Evolutionary conservation across 106 monocot genomes (phyloP).

Genomic region (Platanthera guangdongensis): DNA sequence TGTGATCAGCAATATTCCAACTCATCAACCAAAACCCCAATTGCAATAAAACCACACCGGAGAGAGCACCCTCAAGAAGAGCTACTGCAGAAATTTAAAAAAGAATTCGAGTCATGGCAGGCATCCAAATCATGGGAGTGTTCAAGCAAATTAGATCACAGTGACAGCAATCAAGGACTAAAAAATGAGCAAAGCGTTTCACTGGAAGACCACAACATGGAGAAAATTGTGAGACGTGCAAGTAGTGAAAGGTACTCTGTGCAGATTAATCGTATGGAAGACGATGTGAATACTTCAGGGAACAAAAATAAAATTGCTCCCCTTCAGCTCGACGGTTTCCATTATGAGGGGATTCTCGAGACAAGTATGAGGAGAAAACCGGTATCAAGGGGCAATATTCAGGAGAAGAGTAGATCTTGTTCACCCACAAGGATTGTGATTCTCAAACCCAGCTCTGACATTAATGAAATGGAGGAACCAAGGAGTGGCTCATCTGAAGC

Average conservation of each 20-base stretch:
- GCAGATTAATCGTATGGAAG: background rate
- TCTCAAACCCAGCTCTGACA: constrained; percentile 55
- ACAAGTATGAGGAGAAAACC: constrained; percentile 5
- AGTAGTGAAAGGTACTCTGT: background rate
- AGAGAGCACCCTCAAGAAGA: constrained; percentile 91
- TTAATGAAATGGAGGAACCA: constrained; percentile 36
- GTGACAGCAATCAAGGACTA: background rate
- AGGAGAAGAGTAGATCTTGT: constrained; percentile 7
- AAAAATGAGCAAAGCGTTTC: constrained; percentile 31
- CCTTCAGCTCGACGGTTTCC: background rate
- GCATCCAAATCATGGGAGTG: constrained; percentile 43
- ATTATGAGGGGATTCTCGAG: background rate
- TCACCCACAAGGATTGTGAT: constrained; percentile 73
- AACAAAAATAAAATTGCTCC: constrained; percentile 1
- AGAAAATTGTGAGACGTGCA: constrained; percentile 33
- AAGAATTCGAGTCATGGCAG: constrained; percentile 88
- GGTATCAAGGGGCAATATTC: background rate
- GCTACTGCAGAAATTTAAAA: constrained; percentile 78
- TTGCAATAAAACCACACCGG: constrained; percentile 21
- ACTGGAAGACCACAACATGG: constrained; percentile 45
- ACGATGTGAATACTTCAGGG: background rate
- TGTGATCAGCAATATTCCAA: constrained; percentile 12
- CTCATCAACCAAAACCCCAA: constrained; percentile 8
- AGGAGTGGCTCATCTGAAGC: constrained; percentile 37
- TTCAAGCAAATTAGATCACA: constrained; percentile 26